A percentile compares a stretch with the other conserved stretches of the same genome.
Conservation (phyloP, 2,329 filamentous ascomycete genomes). For the Zopfia rhizophila region DNA sequence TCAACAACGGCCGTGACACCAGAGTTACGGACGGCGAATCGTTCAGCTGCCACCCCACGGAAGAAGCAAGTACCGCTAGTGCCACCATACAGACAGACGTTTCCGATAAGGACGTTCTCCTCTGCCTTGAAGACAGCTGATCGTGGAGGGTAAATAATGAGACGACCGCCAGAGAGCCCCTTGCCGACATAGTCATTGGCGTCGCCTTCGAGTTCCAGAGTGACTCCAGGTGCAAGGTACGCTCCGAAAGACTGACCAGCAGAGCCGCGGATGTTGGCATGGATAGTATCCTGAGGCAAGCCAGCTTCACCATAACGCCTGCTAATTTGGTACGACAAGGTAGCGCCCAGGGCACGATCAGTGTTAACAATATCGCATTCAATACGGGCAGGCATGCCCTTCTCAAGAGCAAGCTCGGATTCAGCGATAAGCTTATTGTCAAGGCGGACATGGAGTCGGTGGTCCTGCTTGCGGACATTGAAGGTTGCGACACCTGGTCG, state of each 20-base stretch:
- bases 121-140: constrained; percentile 94
- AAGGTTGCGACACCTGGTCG: constrained; percentile 94
- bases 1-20: constrained; percentile 96
- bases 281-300: constrained; percentile 90
- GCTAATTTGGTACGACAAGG: constrained; percentile 94
- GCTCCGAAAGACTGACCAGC: constrained; percentile 97
- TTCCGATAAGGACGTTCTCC: constrained; percentile 93
- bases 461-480: constrained; percentile 97
- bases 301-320: constrained; percentile 91
- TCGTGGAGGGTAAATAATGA: constrained; percentile 93
- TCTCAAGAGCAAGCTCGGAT: constrained; percentile 92
- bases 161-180: constrained; percentile 88
- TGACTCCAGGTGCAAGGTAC: constrained; percentile 91
- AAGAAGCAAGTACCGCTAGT: constrained; percentile 94
- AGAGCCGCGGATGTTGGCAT: constrained; percentile 95
- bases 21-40: constrained; percentile 96
- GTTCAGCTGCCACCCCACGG: constrained; percentile 94
- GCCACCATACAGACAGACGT: constrained; percentile 94
- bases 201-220: constrained; percentile 93
- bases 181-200: constrained; percentile 98
- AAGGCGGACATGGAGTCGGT: constrained; percentile 88
- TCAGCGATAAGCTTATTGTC: constrained; percentile 98
- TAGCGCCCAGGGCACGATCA: constrained; percentile 91
- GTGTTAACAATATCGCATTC: constrained; percentile 98
- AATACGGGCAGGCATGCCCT: constrained; percentile 90